Evolutionary conservation across 2,329 filamentous ascomycete species (phyloP).

Genomic region (Penicillium nordicum): DNA sequence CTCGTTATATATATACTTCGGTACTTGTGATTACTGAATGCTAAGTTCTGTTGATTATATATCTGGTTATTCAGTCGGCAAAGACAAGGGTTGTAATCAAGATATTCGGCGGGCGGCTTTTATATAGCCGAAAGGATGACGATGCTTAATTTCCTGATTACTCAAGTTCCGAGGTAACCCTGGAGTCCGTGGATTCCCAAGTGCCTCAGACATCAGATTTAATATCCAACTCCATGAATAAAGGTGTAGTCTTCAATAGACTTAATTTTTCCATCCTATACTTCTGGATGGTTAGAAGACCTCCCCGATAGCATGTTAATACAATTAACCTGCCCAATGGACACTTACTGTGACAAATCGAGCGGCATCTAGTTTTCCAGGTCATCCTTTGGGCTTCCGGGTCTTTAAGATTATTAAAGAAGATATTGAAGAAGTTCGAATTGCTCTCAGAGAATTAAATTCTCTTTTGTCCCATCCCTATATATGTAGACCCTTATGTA

Average conservation of each 20-base stretch:
- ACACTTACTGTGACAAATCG: background rate
- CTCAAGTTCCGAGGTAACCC: slow-evolving; percentile 18
- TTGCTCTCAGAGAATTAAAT: background rate
- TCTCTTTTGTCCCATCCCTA: background rate
- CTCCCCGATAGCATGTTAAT: no score
- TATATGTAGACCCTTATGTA: background rate
- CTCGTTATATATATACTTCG: background rate
- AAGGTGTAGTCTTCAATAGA: background rate
- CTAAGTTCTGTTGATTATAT: background rate
- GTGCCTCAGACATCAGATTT: no score
- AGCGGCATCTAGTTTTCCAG: background rate
- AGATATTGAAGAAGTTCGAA: accelerated
- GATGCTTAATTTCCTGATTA: slow-evolving; percentile 23
- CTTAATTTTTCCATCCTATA: background rate
- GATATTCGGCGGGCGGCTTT: background rate
- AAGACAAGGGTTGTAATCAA: background rate
- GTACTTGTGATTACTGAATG: background rate
- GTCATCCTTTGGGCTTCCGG: background rate
- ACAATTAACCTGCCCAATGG: background rate
- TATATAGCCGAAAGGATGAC: background rate
- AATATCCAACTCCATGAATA: no score
- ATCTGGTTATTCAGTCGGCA: background rate
- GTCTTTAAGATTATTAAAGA: background rate
- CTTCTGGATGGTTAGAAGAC: background rate
- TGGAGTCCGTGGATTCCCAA: no score